Percentiles rank a stretch among this genome's conserved stretches.
phyloP scores from a whole-genome alignment of 1,284 basidiomycete species.

The Takashimella tepidaria region DNA sequence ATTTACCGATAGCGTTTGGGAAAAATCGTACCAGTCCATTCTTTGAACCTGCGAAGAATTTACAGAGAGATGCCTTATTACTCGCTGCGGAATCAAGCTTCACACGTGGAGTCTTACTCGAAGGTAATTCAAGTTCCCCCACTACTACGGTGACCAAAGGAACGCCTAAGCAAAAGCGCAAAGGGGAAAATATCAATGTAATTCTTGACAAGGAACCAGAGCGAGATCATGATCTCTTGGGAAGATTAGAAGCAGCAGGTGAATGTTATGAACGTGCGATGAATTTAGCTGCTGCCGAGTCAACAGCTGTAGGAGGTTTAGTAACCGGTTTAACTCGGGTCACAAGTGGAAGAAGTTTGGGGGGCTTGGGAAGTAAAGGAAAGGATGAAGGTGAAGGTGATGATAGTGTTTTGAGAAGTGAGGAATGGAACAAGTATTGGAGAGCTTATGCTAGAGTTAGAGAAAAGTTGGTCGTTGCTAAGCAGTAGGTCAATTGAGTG shows the following conservation, averaged over 20 bases:
- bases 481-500: not conserved
- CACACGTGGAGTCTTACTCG: conserved; percentile 44
- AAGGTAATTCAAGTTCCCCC: conserved; percentile 57
- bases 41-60: conserved; percentile 20
- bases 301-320: conserved; percentile 49
- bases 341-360: not conserved
- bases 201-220: conserved; percentile 24
- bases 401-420: conserved; percentile 27
- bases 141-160: not conserved
- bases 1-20: conserved; percentile 38
- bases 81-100: conserved; percentile 51
- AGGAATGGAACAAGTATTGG: conserved; percentile 42
- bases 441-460: conserved; percentile 38
- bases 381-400: conserved; percentile 52
- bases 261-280: conserved; percentile 60
- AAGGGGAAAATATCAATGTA: no score
- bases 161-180: no score
- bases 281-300: conserved; percentile 41
- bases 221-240: conserved; percentile 54
- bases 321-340: conserved; percentile 12
- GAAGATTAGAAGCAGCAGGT: conserved; percentile 48
- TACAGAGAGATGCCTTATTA: conserved; percentile 46
- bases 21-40: conserved; percentile 28
- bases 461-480: conserved; percentile 23
- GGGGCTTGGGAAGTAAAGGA: not conserved